phyloP scores from a whole-genome alignment of 176 grass and related monocot genomes.

The Puya raimondii region DNA sequence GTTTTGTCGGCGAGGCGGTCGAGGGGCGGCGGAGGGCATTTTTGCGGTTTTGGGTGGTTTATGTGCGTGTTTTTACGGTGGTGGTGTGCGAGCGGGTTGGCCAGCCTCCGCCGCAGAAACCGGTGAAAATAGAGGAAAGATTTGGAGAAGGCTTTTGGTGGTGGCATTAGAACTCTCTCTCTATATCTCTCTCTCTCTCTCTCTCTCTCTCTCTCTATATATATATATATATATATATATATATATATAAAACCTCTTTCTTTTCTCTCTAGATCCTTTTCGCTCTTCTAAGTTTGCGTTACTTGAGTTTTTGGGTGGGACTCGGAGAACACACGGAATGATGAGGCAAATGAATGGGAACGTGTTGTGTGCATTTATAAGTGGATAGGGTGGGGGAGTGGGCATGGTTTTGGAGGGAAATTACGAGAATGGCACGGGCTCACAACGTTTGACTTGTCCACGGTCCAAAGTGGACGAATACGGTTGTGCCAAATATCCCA shows the following conservation, averaged over 20 bases:
- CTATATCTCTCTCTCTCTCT: background rate
- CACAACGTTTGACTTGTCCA: constrained; percentile 20
- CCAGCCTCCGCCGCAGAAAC: constrained; percentile 24
- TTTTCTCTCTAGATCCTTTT: background rate
- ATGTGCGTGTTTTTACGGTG: constrained; percentile 20
- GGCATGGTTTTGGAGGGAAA: constrained; percentile 16
- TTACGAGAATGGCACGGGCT: constrained; percentile 14
- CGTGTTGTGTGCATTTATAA: constrained; percentile 3
- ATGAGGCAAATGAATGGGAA: background rate
- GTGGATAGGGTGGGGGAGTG: background rate
- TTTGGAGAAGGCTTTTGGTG: constrained; percentile 36
- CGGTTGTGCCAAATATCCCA: constrained; percentile 5
- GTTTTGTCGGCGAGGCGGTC: constrained; percentile 25
- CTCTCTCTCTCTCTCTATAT: background rate
- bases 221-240: constrained; percentile 11
- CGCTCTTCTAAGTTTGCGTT: background rate
- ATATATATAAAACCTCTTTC: background rate
- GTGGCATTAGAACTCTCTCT: constrained; percentile 21
- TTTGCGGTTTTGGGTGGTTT: constrained; percentile 12
- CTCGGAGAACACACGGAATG: background rate
- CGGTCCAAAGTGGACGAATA: too few relatives aligned
- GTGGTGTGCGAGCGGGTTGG: constrained; percentile 9
- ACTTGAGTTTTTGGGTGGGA: background rate
- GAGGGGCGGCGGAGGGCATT: constrained; percentile 7
- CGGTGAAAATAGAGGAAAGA: constrained; percentile 32